Percentiles rank a stretch among this genome's conserved stretches.
Conservation (phyloP, 169 alveolate species). For the Nephromyces sp. region DNA sequence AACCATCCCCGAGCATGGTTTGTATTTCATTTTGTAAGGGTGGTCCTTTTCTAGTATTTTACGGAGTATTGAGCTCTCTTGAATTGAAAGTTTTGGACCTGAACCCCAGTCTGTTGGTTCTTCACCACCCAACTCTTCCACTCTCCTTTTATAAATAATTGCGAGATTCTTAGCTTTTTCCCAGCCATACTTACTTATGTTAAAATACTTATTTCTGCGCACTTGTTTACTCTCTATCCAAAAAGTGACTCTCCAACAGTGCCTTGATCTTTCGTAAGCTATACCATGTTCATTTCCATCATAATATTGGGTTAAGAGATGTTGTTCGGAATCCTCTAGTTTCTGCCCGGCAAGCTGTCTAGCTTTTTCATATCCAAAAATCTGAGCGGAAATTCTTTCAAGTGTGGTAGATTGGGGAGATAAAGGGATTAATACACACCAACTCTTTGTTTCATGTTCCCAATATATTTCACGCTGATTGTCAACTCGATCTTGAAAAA, state of each 20-base stretch:
- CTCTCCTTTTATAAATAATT: background rate
- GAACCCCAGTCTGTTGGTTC: background rate
- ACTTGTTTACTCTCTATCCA: background rate
- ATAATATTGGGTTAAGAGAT: background rate
- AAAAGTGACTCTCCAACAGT: background rate
- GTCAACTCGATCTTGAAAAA: too few relatives aligned
- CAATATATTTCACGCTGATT: too few relatives aligned
- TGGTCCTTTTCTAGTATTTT: background rate
- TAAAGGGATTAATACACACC: too few relatives aligned
- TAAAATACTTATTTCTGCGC: background rate
- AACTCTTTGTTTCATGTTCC: too few relatives aligned
- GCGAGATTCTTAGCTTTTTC: background rate
- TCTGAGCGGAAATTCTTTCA: background rate
- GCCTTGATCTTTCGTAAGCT: background rate
- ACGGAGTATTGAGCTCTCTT: background rate
- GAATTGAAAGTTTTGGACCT: background rate
- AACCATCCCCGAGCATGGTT: background rate
- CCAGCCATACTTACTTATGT: background rate
- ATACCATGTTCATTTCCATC: background rate
- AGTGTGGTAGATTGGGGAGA: too few relatives aligned
- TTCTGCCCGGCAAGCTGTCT: background rate
- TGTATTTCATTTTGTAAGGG: background rate
- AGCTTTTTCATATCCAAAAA: background rate
- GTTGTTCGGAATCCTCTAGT: background rate
- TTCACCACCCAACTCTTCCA: background rate